Percentiles rank a stretch among this genome's conserved stretches.
phyloP scores from a whole-genome alignment of 75 land plant genomes.

The Chamaecyparis obtusa region DNA sequence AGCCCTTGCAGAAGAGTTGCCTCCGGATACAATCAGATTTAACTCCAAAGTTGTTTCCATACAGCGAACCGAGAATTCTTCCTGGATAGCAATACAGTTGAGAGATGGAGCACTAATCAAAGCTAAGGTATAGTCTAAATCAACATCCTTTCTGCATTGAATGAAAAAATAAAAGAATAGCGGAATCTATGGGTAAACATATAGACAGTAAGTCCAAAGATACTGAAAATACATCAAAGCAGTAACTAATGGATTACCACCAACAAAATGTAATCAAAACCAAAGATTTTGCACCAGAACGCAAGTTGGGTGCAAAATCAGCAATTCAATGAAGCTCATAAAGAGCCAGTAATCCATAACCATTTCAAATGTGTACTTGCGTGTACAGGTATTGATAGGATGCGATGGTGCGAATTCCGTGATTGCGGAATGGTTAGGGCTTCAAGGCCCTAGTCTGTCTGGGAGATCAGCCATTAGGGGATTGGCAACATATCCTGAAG shows the following conservation, averaged over 20 bases:
- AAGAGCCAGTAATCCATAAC: background rate
- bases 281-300: background rate
- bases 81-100: slow-evolving; percentile 32
- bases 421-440: slow-evolving; percentile 43
- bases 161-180: background rate
- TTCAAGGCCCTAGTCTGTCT: slow-evolving; percentile 16
- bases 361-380: background rate
- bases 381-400: slow-evolving; percentile 40
- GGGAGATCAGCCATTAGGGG: slow-evolving; percentile 39
- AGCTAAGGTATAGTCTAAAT: slow-evolving; percentile 8
- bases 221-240: background rate
- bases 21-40: slow-evolving; percentile 48
- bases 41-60: slow-evolving; percentile 53
- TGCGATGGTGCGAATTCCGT: slow-evolving; percentile 43
- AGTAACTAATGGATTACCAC: background rate
- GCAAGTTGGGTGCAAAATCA: background rate
- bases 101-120: slow-evolving; percentile 29
- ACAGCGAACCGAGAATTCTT: slow-evolving; percentile 19
- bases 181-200: background rate
- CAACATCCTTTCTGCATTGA: background rate
- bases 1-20: slow-evolving; percentile 47
- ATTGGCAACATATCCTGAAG: slow-evolving; percentile 32
- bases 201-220: background rate
- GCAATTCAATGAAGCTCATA: background rate
- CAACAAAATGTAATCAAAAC: background rate